Percentiles rank a stretch among this genome's conserved stretches.
Conservation (phyloP, 2,329 filamentous ascomycete genomes). For the Fusarium ramigenum region DNA sequence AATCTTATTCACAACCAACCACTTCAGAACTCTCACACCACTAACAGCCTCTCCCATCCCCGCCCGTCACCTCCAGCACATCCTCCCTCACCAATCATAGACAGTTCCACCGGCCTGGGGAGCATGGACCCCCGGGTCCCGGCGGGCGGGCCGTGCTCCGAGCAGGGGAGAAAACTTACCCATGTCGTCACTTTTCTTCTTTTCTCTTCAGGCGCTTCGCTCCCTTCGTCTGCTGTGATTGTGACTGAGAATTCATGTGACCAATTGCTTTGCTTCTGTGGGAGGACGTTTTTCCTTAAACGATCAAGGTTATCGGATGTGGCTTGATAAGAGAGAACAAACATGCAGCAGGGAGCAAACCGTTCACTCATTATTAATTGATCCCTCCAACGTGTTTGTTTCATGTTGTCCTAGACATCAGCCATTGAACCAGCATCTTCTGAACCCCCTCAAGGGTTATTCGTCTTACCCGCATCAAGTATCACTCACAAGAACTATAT, state of each 20-base stretch:
- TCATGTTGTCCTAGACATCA: constrained; percentile 15
- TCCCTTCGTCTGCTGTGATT: constrained; percentile 1
- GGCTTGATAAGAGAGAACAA: constrained; percentile 18
- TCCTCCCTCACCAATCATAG: constrained; percentile 36
- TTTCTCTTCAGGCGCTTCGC: neutral
- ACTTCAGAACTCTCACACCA: neutral
- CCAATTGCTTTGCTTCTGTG: constrained; percentile 13
- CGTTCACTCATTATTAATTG: neutral
- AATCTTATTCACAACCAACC: neutral
- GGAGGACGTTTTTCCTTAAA: constrained; percentile 1
- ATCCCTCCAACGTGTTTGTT: constrained; percentile 7
- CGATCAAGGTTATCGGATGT: constrained; percentile 8
- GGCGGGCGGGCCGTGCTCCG: constrained; percentile 36
- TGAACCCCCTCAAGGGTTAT: constrained; percentile 4
- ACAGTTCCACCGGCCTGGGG: constrained; percentile 41
- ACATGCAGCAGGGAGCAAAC: neutral
- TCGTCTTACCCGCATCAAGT: constrained; percentile 1
- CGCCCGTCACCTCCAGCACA: constrained; percentile 22
- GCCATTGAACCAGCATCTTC: constrained; percentile 13
- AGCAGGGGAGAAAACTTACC: constrained; percentile 16
- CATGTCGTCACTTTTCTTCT: constrained; percentile 34
- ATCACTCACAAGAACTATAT: constrained; percentile 11
- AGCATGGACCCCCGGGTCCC: constrained; percentile 41
- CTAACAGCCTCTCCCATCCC: constrained; percentile 20
- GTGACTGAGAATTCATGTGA: constrained; percentile 27